These are phyloP conservation scores for Lenzites betulinus DNA, from an alignment of 768 basidiomycete species.

Conservation along the genomic window DNA sequence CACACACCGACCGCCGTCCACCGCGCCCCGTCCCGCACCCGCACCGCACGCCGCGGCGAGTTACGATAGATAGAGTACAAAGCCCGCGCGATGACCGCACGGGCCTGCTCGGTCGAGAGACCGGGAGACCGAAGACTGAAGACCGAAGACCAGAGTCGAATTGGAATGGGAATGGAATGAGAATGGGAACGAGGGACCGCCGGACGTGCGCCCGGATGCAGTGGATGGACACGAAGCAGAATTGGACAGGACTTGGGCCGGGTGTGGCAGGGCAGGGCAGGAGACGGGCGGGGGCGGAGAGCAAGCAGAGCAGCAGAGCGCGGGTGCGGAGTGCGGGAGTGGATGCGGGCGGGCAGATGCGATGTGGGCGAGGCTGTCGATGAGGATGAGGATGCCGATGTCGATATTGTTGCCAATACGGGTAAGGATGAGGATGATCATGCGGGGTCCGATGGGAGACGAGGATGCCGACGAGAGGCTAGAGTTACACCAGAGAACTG, in stretches of 20 bases:
- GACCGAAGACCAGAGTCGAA: background rate
- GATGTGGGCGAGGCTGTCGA: background rate
- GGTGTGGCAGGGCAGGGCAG: background rate
- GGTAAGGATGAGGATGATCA: background rate
- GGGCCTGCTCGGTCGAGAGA: background rate
- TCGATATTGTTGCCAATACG: background rate
- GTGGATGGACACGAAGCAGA: background rate
- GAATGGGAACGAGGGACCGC: background rate
- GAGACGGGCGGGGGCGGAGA: background rate
- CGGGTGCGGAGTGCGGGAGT: background rate
- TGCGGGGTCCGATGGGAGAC: conserved; percentile 1
- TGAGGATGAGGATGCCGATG: conserved; percentile 1
- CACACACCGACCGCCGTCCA: too few relatives aligned
- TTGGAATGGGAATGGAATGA: too few relatives aligned
- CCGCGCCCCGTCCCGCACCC: too few relatives aligned
- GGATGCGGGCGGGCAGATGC: background rate
- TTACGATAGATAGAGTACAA: too few relatives aligned
- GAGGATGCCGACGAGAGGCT: conserved; percentile 2
- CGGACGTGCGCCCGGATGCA: background rate
- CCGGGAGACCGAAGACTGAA: background rate
- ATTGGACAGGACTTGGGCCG: background rate
- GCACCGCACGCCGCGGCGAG: too few relatives aligned
- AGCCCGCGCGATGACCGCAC: too few relatives aligned
- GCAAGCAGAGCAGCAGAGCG: conserved; percentile 1
- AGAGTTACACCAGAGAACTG: conserved; percentile 1